Evolutionary conservation across 345 rosid genomes (phyloP), one percentile per base, ranked within the genome.

Genomic region (Citrus reticulata): DNA sequence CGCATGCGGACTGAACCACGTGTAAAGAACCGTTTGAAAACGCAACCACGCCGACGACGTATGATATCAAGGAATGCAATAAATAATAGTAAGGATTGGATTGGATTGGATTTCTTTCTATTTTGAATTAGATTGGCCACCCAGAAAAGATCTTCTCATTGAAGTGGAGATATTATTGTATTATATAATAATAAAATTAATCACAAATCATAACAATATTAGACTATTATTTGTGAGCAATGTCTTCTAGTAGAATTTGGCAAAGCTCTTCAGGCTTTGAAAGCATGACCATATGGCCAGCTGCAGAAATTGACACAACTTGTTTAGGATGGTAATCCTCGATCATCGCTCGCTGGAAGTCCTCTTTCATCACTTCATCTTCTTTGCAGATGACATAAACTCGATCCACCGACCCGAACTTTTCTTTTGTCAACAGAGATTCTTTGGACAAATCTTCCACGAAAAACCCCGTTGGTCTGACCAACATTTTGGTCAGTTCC

Each of bases 201-300:
- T n/a, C n/a, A 10, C 10, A 59, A 59, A 8, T 27, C 20, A 40
- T 46, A 16, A 51, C 17, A 51, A 78, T 74, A 65, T 0, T 37
- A 2, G 70, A 46, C 5, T 46, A 13, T 3, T 30, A 78, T 22
- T 77, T 59, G 13, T 34, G 25, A 8, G 83, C 84, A 32, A 82
- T 54, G 6, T 85, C 80, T 35, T 22, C 67, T 2, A 85, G 37
- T 30, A 59, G 57, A 13, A 46, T 3, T 40, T 34, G 73, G 60
- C 32, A 62, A 29, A 85, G 67, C 72, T 82, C 72, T 16, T 42
- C 2, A 4, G 83, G 78, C 46, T 82, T 60, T 1, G 87, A 85
- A 25, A 87, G 77, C 85, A 83, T 83, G 66, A 46, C 80, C 87
- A 82, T 80, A 29, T 84, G 90, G 55, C 74, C 86, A 19, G 77